Percentiles rank a stretch among this genome's conserved stretches.
phyloP scores from a whole-genome alignment of 345 rosid genomes.

The Cardamine chenopodiifolia region DNA sequence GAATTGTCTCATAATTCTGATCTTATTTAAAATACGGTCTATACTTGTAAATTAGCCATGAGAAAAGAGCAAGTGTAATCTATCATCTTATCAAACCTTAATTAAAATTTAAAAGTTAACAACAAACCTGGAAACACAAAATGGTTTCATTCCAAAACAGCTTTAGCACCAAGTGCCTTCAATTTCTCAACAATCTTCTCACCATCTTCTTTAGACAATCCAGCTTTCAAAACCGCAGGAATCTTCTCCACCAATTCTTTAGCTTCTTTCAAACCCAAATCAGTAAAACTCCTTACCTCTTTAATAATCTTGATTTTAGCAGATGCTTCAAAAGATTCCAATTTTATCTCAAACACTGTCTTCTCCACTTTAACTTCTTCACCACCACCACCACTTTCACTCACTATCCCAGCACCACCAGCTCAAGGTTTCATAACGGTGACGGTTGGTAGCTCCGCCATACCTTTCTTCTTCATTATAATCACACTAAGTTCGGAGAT shows the following conservation, averaged over 20 bases:
- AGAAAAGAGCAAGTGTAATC: slow-evolving; percentile 10
- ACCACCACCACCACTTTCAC: too few species aligned
- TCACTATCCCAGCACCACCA: too few species aligned
- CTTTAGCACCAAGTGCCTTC: slow-evolving; percentile 84
- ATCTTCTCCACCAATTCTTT: slow-evolving; percentile 86
- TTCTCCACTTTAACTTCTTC: slow-evolving; percentile 79
- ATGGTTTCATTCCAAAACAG: slow-evolving; percentile 48
- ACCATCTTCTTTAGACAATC: slow-evolving; percentile 85
- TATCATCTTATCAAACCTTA: slow-evolving; percentile 6
- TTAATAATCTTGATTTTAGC: slow-evolving; percentile 81
- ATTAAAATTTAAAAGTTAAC: background rate
- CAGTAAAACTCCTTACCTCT: slow-evolving; percentile 78
- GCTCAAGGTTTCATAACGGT: too few species aligned
- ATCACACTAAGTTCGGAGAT: too few species aligned
- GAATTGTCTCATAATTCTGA: background rate
- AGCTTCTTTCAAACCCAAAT: slow-evolving; percentile 91
- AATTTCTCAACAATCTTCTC: slow-evolving; percentile 80
- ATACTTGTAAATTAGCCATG: too few species aligned
- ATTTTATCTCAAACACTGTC: slow-evolving; percentile 78
- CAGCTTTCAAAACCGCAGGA: slow-evolving; percentile 64
- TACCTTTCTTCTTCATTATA: too few species aligned
- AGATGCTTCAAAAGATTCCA: slow-evolving; percentile 73
- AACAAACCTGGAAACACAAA: background rate
- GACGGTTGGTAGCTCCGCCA: too few species aligned
- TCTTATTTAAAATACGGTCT: too few species aligned